These are phyloP conservation scores for Trichoderma sp. DNA, from an alignment of 2,329 filamentous ascomycete species.

Conservation along the genomic window DNA sequence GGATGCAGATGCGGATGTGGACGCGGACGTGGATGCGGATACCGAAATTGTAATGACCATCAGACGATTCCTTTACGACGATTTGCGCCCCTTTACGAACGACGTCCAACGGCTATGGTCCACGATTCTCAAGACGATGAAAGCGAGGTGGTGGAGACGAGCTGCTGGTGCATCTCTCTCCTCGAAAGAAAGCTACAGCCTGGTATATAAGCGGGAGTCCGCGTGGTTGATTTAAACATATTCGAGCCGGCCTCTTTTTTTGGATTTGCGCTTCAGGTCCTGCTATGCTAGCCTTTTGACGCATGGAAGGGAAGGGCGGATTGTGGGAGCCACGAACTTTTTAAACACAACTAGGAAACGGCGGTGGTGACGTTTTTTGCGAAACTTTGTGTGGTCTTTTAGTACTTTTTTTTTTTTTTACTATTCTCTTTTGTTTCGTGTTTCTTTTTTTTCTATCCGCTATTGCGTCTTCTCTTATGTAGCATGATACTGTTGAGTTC, in stretches of 20 bases:
- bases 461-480: conserved; percentile 31
- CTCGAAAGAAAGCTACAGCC: conserved; percentile 11
- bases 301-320: conserved; percentile 19
- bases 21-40: conserved; percentile 23
- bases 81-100: conserved; percentile 33
- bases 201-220: conserved; percentile 25
- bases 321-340: conserved; percentile 19
- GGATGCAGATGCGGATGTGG: background rate
- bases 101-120: conserved; percentile 19
- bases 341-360: conserved; percentile 19
- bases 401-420: background rate
- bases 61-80: conserved; percentile 41
- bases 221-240: conserved; percentile 22
- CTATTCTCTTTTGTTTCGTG: conserved; percentile 10
- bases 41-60: conserved; percentile 44
- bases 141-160: conserved; percentile 13
- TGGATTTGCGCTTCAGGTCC: conserved; percentile 18
- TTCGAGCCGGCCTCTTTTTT: conserved; percentile 23
- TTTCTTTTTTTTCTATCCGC: conserved; percentile 26
- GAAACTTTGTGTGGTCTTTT: conserved; percentile 18
- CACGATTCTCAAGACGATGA: conserved; percentile 21
- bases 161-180: conserved; percentile 25
- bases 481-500: conserved; percentile 32
- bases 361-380: conserved; percentile 15
- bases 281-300: background rate